Base-by-base conservation (phyloP, 106 monocot species). In the Phalaenopsis aphrodite region DNA sequence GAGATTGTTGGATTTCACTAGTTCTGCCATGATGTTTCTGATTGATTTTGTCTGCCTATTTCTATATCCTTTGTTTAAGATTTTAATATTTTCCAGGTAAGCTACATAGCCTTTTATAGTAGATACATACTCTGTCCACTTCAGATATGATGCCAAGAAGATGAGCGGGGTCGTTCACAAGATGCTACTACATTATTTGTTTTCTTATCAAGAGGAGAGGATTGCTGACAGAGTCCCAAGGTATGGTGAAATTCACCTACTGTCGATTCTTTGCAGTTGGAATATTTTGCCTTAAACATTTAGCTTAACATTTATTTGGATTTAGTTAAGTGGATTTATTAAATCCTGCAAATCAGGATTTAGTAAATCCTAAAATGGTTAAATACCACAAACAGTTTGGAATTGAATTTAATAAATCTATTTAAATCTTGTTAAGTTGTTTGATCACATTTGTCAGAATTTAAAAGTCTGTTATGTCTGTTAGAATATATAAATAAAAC, bases 191-290 rank as follows among this genome's bases (percentile, higher is more conserved):
- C 91, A 5, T 85, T 95, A 74, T 79, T 89, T 55, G 93, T 88
- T 18, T 95, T 95, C 66, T 64, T 85, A 55, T 89, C 91, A 21
- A 91, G 87, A 84, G 91, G 89, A 38, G 95, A 93, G n/a, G 93
- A 91, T 95, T 47, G 81, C 93, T 37, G 86, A 91, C 37, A 78
- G 91, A 56, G 89, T 93, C 36, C 30, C 80, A 83, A 68, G 88
- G 84, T 45, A 87, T 85, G 48, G 88, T 86, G 79, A 93, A 82
- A 41, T 95, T 95, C 85, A 91, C 89, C 86, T 95, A 95, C 61
- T 93, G 95, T 74, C 87, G 95, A 47, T 95, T 93, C 85, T 95
- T 95, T 83, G 95, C 95, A 24, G 79, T 95, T 76, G 95, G 95
- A 23, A 84, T 95, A 56, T 95, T 95, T 81, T 91, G 95, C 47